Percentiles rank a stretch among this genome's conserved stretches.
phyloP scores from a whole-genome alignment of 202 grass and related monocot genomes.

The Elaeis oleifera region DNA sequence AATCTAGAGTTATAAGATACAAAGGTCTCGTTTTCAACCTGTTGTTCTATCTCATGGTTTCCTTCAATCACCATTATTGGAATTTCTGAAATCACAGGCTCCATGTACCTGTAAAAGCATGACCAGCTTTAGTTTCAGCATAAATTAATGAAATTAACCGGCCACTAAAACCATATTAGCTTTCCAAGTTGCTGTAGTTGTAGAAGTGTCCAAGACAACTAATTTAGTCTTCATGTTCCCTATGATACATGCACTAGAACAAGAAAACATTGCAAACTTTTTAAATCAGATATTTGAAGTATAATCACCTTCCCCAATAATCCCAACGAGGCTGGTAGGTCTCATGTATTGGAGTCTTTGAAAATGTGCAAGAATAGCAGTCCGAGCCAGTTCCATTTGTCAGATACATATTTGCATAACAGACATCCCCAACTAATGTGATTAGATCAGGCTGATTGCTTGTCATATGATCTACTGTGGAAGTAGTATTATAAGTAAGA shows the following conservation, averaged over 20 bases:
- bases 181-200: too few relatives aligned
- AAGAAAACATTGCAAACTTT: too few relatives aligned
- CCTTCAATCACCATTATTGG: slow-evolving; percentile 85
- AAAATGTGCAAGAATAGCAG: slow-evolving; percentile 74
- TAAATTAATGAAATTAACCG: not conserved
- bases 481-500: slow-evolving; percentile 77
- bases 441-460: slow-evolving; percentile 63
- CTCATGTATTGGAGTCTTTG: slow-evolving; percentile 67
- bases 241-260: too few relatives aligned
- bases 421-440: slow-evolving; percentile 73
- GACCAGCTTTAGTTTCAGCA: not conserved
- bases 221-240: too few relatives aligned
- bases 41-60: slow-evolving; percentile 77
- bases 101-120: slow-evolving; percentile 53
- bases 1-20: slow-evolving; percentile 63
- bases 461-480: slow-evolving; percentile 67
- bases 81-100: slow-evolving; percentile 55
- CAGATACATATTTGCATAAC: slow-evolving; percentile 76
- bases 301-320: slow-evolving; percentile 72
- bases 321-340: slow-evolving; percentile 88
- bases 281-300: not conserved
- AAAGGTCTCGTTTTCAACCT: slow-evolving; percentile 57
- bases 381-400: slow-evolving; percentile 69
- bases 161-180: too few relatives aligned
- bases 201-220: too few relatives aligned